phyloP scores from a whole-genome alignment of 2,329 filamentous ascomycete species.

The Colletotrichum chlorophyti region DNA sequence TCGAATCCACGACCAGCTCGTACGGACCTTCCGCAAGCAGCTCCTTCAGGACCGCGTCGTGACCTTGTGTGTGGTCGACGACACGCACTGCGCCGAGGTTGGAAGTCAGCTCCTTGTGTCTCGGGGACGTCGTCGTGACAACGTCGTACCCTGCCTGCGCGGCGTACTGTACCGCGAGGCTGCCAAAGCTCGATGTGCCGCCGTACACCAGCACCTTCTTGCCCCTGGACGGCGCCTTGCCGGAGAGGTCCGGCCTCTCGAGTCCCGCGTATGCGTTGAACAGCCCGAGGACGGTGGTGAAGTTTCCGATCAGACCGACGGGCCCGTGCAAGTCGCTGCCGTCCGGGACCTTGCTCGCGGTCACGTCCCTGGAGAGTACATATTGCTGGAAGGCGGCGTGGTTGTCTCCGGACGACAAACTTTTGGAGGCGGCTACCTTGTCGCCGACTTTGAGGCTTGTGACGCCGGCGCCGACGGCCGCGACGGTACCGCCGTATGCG shows the following conservation, averaged over 20 bases:
- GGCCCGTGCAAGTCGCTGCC: slow-evolving; percentile 33
- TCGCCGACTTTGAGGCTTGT: slow-evolving; percentile 34
- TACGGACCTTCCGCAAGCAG: slow-evolving; percentile 36
- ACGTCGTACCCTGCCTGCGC: slow-evolving; percentile 51
- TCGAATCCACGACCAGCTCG: slow-evolving; percentile 36
- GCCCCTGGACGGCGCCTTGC: slow-evolving; percentile 28
- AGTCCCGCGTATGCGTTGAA: slow-evolving; percentile 31
- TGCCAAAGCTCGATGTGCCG: slow-evolving; percentile 53
- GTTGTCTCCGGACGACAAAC: slow-evolving; percentile 11
- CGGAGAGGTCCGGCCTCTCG: slow-evolving; percentile 33
- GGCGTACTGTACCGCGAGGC: slow-evolving; percentile 52
- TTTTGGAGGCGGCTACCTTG: slow-evolving; percentile 28
- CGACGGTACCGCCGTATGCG: slow-evolving; percentile 35
- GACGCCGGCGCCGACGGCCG: slow-evolving; percentile 32
- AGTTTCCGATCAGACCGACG: slow-evolving; percentile 34
- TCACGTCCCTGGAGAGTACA: slow-evolving; percentile 30
- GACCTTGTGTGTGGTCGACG: slow-evolving; percentile 50
- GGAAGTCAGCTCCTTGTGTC: slow-evolving; percentile 49
- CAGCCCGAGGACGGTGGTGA: slow-evolving; percentile 34
- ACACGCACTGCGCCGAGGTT: slow-evolving; percentile 50
- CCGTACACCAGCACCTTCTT: slow-evolving; percentile 49
- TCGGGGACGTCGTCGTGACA: slow-evolving; percentile 47
- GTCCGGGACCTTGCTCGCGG: slow-evolving; percentile 36
- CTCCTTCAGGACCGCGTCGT: slow-evolving; percentile 28
- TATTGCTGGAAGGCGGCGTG: slow-evolving; percentile 14